phyloP scores from a whole-genome alignment of 2,329 filamentous ascomycete genomes.

The Hyphodiscus sp. region DNA sequence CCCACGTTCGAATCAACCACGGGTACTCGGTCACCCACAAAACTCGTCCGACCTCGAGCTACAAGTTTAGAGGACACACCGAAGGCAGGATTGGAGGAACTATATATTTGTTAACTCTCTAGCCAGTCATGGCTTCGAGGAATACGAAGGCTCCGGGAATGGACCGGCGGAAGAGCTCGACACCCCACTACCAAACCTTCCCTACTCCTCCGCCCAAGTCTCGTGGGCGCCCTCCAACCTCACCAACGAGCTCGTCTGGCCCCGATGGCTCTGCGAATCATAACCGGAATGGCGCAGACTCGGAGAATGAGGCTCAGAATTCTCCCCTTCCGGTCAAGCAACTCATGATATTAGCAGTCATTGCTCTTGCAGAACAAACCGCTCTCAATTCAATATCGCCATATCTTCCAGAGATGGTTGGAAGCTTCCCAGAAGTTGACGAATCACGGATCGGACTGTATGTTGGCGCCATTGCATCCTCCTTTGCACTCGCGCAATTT shows the following conservation, averaged over 20 bases:
- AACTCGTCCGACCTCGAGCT: not conserved
- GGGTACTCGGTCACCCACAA: not conserved
- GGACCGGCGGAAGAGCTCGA: slow-evolving; percentile 31
- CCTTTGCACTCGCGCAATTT: slow-evolving; percentile 89
- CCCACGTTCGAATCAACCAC: not conserved
- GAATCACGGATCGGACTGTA: slow-evolving; percentile 71
- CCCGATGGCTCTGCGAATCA: slow-evolving; percentile 28
- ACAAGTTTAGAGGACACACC: not conserved
- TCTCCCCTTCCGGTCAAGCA: slow-evolving; percentile 76
- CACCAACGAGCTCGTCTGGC: slow-evolving; percentile 28
- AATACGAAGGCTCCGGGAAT: slow-evolving; percentile 6
- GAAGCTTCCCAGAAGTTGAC: slow-evolving; percentile 74
- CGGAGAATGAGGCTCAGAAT: slow-evolving; percentile 32
- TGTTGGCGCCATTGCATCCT: slow-evolving; percentile 82
- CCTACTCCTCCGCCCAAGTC: slow-evolving; percentile 66
- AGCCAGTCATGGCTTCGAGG: not conserved
- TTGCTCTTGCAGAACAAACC: slow-evolving; percentile 90
- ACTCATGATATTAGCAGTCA: slow-evolving; percentile 76
- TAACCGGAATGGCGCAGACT: slow-evolving; percentile 28
- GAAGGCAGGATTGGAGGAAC: not conserved
- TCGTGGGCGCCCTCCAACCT: slow-evolving; percentile 39
- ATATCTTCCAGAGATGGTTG: slow-evolving; percentile 89
- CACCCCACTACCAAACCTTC: slow-evolving; percentile 73
- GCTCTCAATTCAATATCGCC: slow-evolving; percentile 94
- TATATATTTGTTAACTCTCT: not conserved